Conservation (phyloP, 2,329 filamentous ascomycete genomes). For the Dendryphion nanum region DNA sequence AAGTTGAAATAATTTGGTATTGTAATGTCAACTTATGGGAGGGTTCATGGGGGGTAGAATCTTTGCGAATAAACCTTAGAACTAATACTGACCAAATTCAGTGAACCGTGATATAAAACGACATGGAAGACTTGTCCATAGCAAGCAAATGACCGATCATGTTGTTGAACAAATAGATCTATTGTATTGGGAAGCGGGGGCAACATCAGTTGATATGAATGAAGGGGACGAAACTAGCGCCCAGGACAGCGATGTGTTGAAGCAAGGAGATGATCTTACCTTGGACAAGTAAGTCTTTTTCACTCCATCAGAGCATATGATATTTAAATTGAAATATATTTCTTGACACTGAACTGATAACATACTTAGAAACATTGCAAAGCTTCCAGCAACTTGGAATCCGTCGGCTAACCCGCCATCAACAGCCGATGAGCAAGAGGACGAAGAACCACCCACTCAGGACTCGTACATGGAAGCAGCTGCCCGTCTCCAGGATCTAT, state of each 20-base stretch:
- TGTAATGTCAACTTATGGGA: no score
- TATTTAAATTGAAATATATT: no score
- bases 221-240: conserved; percentile 36
- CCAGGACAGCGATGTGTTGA: conserved; percentile 32
- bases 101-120: conserved; percentile 64
- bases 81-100: conserved; percentile 16
- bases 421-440: conserved; percentile 5
- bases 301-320: neutral
- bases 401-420: conserved; percentile 15
- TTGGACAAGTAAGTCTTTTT: conserved; percentile 21
- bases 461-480: conserved; percentile 41
- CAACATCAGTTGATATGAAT: conserved; percentile 13
- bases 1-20: no score
- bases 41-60: no score
- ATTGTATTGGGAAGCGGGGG: conserved; percentile 57
- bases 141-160: conserved; percentile 66
- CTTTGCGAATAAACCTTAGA: neutral
- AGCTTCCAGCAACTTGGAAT: conserved; percentile 30
- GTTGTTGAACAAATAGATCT: conserved; percentile 71
- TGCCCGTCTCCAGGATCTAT: conserved; percentile 48
- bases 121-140: conserved; percentile 65
- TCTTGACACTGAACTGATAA: no score
- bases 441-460: conserved; percentile 14
- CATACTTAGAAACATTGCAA: conserved; percentile 25
- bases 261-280: conserved; percentile 30